Percentiles rank a stretch among this genome's conserved stretches.
These are phyloP conservation scores for Geranomyces variabilis DNA, from an alignment of 192 early-diverging fungal species.

Conservation along the genomic window DNA sequence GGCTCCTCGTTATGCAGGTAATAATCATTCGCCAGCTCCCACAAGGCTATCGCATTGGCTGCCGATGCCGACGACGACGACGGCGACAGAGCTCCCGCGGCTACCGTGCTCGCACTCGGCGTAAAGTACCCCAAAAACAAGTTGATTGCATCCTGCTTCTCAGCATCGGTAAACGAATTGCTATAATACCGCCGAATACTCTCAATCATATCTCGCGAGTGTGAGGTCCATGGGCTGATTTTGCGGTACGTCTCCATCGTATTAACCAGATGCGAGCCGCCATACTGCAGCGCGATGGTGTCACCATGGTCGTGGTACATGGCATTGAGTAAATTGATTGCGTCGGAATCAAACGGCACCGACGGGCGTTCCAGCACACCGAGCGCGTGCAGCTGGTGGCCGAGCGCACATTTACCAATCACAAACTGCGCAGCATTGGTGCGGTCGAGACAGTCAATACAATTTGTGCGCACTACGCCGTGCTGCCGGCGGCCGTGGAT, in stretches of 20 bases:
- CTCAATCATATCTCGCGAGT: slow-evolving; percentile 96
- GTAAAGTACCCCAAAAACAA: slow-evolving; percentile 78
- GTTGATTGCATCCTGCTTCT: slow-evolving; percentile 92
- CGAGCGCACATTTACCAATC: slow-evolving; percentile 91
- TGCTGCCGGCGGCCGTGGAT: slow-evolving; percentile 64
- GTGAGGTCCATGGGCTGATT: slow-evolving; percentile 91
- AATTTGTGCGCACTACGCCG: slow-evolving; percentile 93
- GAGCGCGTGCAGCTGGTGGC: slow-evolving; percentile 86
- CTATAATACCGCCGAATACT: slow-evolving; percentile 88
- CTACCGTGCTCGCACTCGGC: slow-evolving; percentile 12
- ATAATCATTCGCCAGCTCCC: slow-evolving; percentile 79
- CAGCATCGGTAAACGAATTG: slow-evolving; percentile 95
- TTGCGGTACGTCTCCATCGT: slow-evolving; percentile 97
- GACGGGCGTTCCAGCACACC: slow-evolving; percentile 78
- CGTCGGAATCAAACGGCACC: slow-evolving; percentile 92
- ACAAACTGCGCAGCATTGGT: slow-evolving; percentile 98
- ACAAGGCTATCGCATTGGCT: slow-evolving; percentile 53
- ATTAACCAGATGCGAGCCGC: slow-evolving; percentile 96
- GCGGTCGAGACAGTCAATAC: slow-evolving; percentile 97
- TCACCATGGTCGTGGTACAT: slow-evolving; percentile 99
- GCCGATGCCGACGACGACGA: neutral
- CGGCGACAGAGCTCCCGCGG: neutral
- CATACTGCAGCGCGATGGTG: slow-evolving; percentile 86
- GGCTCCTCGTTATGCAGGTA: slow-evolving; percentile 77
- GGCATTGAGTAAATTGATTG: slow-evolving; percentile 87